Percentiles rank a stretch among this genome's conserved stretches.
These are phyloP conservation scores for Austroboletus eburneus DNA, from an alignment of 768 basidiomycete species.

Conservation along the genomic window DNA sequence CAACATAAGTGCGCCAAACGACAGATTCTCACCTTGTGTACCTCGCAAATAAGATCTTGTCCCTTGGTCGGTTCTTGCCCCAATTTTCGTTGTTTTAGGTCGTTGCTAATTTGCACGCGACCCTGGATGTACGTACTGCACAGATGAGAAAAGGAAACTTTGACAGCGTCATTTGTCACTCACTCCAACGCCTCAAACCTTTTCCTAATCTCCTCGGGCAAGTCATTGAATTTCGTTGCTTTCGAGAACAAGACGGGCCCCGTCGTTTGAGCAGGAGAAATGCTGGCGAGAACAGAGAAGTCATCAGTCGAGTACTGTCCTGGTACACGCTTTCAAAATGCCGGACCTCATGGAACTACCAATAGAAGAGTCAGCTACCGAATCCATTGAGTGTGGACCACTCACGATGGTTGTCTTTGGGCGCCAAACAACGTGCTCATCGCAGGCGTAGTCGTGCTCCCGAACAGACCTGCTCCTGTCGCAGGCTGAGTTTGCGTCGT, in stretches of 20 bases:
- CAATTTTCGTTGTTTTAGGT: conserved; percentile 69
- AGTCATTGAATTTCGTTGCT: conserved; percentile 77
- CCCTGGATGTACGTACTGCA: conserved; percentile 68
- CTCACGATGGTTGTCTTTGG: conserved; percentile 33
- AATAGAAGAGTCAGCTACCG: not conserved
- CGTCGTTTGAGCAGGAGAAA: conserved; percentile 27
- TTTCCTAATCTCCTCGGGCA: conserved; percentile 65
- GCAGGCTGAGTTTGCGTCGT: conserved; percentile 19
- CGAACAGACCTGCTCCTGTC: conserved; percentile 25
- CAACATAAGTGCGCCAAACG: no score
- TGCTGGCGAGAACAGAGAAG: conserved; percentile 10
- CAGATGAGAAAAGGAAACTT: conserved; percentile 2
- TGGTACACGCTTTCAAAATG: not conserved
- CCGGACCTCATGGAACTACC: conserved; percentile 28
- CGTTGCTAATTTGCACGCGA: conserved; percentile 75
- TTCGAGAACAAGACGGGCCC: conserved; percentile 35
- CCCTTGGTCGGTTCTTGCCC: conserved; percentile 73
- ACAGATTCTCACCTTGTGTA: conserved; percentile 59
- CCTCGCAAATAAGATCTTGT: conserved; percentile 59
- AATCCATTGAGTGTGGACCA: not conserved
- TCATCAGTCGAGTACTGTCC: conserved; percentile 4
- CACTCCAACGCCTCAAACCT: conserved; percentile 71
- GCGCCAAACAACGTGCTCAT: conserved; percentile 22
- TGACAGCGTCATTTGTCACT: conserved; percentile 14
- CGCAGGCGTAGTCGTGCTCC: conserved; percentile 11